A percentile compares a stretch with the other conserved stretches of the same genome.
These are phyloP conservation scores for Glycyrrhiza uralensis DNA, from an alignment of 306 rosid genomes.

Conservation along the genomic window DNA sequence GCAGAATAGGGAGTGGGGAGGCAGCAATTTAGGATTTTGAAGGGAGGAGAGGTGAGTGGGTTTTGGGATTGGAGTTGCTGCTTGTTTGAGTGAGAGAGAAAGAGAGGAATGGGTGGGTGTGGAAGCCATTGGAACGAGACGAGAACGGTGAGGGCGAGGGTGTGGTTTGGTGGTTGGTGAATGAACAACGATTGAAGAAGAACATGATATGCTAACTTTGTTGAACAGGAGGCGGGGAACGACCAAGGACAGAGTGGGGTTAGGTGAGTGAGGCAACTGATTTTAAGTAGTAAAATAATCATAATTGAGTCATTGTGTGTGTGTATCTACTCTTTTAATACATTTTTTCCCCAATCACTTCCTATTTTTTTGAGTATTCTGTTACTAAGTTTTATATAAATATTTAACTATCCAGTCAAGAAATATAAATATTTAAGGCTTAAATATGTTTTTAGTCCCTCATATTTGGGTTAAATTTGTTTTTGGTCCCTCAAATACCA, in stretches of 20 bases:
- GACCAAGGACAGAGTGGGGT: neutral
- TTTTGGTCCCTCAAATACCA: no score
- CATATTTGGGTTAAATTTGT: no score
- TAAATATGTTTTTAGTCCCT: no score
- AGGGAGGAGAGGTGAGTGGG: conserved; percentile 28
- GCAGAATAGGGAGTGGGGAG: conserved; percentile 25
- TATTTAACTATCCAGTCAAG: no score
- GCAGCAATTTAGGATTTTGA: conserved; percentile 28
- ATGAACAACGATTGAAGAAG: neutral
- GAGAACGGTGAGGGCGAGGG: neutral
- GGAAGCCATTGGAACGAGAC: conserved; percentile 53
- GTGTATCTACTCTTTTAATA: no score
- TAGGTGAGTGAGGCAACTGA: neutral
- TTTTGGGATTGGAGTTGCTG: conserved; percentile 6
- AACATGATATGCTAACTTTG: neutral
- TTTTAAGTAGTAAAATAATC: neutral
- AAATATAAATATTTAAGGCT: no score
- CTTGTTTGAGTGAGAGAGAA: conserved; percentile 41
- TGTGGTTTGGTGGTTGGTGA: conserved; percentile 33
- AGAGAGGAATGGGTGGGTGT: conserved; percentile 38
- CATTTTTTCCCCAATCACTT: no score
- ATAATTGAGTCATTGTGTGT: no score
- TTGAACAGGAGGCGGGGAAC: neutral
- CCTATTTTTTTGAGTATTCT: no score
- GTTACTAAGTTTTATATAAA: no score